Evolutionary conservation across 257 asterid species (phyloP).

Genomic region (Solanum etuberosum): DNA sequence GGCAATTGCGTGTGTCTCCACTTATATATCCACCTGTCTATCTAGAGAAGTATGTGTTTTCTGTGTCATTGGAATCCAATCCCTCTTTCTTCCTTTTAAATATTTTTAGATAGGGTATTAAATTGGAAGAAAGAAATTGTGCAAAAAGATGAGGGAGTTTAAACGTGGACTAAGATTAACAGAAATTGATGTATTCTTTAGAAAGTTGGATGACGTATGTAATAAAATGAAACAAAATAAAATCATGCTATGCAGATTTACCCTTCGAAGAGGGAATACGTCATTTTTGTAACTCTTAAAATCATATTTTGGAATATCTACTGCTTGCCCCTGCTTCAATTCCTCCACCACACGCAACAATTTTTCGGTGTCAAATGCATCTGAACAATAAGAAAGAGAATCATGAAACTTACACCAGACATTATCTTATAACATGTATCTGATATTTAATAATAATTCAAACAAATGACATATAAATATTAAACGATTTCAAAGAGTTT

Average conservation of each 20-base stretch:
- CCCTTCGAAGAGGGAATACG: constrained; percentile 74
- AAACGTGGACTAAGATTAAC: neutral
- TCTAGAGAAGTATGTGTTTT: neutral
- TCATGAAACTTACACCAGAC: neutral
- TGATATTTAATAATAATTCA: neutral
- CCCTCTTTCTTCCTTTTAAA: neutral
- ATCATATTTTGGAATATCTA: constrained; percentile 92
- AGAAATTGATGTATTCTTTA: neutral
- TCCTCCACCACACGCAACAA: constrained; percentile 63
- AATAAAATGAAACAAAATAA: neutral
- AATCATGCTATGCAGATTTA: constrained; percentile 14
- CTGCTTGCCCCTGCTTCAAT: constrained; percentile 74
- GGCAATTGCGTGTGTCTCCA: neutral
- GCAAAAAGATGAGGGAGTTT: neutral
- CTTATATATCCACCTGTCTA: neutral
- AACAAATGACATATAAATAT: neutral
- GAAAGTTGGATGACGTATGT: neutral
- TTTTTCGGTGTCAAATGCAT: constrained; percentile 78
- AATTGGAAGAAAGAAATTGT: neutral
- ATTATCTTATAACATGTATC: neutral
- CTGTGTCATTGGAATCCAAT: neutral
- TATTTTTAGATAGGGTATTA: neutral
- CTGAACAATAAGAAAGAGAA: constrained; percentile 24
- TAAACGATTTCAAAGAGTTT: neutral
- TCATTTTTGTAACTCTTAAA: constrained; percentile 73